Conservation (phyloP, 2,329 filamentous ascomycete genomes). For the Epichloe sibirici region DNA sequence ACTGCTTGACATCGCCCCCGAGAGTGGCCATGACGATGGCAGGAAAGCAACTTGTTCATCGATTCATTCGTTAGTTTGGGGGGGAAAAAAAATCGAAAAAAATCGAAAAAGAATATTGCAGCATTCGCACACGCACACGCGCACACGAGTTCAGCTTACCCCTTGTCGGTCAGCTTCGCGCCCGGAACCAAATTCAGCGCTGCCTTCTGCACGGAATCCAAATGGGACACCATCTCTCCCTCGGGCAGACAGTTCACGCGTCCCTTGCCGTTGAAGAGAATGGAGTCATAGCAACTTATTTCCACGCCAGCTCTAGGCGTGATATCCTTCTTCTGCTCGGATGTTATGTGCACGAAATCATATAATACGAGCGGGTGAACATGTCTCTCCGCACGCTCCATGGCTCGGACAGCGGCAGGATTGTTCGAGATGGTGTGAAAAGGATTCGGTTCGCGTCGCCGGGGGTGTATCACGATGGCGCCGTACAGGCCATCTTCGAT, state of each 20-base stretch:
- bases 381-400: slow-evolving; percentile 35
- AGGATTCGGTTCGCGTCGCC: slow-evolving; percentile 22
- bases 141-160: slow-evolving; percentile 14
- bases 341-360: slow-evolving; percentile 44
- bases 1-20: slow-evolving; percentile 14
- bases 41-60: slow-evolving; percentile 22
- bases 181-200: slow-evolving; percentile 18
- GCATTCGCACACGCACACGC: too few relatives aligned
- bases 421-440: slow-evolving; percentile 34
- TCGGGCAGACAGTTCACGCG: slow-evolving; percentile 36
- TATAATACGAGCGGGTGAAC: slow-evolving; percentile 38
- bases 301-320: slow-evolving; percentile 33
- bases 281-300: slow-evolving; percentile 44
- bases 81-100: neutral
- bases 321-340: slow-evolving; percentile 32
- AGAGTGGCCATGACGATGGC: slow-evolving; percentile 27
- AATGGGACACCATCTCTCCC: slow-evolving; percentile 28
- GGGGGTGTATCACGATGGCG: slow-evolving; percentile 37
- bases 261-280: slow-evolving; percentile 52
- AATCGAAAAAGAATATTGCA: neutral
- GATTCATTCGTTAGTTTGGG: neutral
- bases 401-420: slow-evolving; percentile 25
- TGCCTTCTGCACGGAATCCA: slow-evolving; percentile 18
- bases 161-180: slow-evolving; percentile 28
- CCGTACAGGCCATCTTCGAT: slow-evolving; percentile 50